Evolutionary conservation across 1,139 yeast species (phyloP).

Genomic region (Pichia sp.): DNA sequence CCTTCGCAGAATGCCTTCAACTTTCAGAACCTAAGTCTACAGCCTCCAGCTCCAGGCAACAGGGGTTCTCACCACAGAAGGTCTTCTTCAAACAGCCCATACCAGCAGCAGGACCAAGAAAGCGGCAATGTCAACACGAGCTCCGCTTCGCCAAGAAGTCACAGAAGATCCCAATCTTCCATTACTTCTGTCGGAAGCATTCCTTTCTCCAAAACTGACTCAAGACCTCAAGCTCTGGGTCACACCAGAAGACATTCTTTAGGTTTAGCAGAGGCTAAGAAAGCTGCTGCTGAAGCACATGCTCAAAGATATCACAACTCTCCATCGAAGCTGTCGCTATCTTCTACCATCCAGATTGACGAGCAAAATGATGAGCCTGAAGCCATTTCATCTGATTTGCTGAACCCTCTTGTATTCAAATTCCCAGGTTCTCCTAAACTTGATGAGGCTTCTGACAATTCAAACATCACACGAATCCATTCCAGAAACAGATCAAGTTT

Average conservation of each 20-base stretch:
- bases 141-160: constrained; percentile 23
- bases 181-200: constrained; percentile 26
- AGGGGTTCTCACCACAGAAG: constrained; percentile 27
- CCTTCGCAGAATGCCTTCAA: constrained; percentile 17
- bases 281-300: constrained; percentile 92
- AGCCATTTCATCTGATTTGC: constrained; percentile 11
- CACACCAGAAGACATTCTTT: constrained; percentile 90
- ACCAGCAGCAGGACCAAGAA: constrained; percentile 18
- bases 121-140: constrained; percentile 7
- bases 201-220: constrained; percentile 24
- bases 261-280: constrained; percentile 91
- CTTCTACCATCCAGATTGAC: constrained; percentile 23
- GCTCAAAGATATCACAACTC: constrained; percentile 47
- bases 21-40: constrained; percentile 2
- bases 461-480: constrained; percentile 19
- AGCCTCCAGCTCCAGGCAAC: constrained; percentile 1
- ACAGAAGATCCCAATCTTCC: constrained; percentile 34
- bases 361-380: constrained; percentile 15
- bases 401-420: constrained; percentile 40
- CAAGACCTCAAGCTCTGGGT: constrained; percentile 43
- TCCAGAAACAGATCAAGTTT: constrained; percentile 27
- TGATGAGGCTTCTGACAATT: neutral
- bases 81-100: constrained; percentile 27
- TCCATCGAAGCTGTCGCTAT: constrained; percentile 33
- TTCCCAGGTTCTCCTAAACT: constrained; percentile 49